Evolutionary conservation across 164 flowering plant genomes (phyloP).

Genomic region (Nymphaea thermarum): DNA sequence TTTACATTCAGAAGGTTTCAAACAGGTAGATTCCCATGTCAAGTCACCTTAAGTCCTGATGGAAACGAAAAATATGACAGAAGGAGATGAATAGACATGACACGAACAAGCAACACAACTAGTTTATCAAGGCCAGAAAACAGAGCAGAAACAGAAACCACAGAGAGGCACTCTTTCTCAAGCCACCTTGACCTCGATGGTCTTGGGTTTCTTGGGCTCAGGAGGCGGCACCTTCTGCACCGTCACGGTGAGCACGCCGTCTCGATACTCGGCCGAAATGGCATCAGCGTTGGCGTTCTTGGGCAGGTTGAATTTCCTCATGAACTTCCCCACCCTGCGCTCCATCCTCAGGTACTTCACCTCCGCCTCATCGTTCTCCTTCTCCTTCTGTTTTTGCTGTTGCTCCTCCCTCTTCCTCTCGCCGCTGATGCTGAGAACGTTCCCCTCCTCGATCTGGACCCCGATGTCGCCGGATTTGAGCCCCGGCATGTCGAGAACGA

Average conservation of each 20-base stretch:
- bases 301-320: conserved; percentile 55
- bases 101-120: too few species aligned
- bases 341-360: conserved; percentile 52
- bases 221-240: conserved; percentile 55
- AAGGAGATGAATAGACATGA: too few species aligned
- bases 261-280: conserved; percentile 36
- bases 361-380: conserved; percentile 22
- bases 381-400: too few species aligned
- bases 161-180: not conserved
- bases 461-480: conserved; percentile 28
- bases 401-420: conserved; percentile 34
- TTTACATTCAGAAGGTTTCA: too few species aligned
- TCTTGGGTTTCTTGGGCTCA: conserved; percentile 59
- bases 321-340: conserved; percentile 44
- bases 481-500: conserved; percentile 63
- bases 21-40: too few species aligned
- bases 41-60: too few species aligned
- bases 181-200: conserved; percentile 41
- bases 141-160: too few species aligned
- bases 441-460: conserved; percentile 43
- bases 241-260: conserved; percentile 52
- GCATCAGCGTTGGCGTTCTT: conserved; percentile 37
- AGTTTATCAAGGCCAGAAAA: too few species aligned
- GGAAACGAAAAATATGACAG: too few species aligned
- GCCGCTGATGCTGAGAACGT: conserved; percentile 28